Conservation (phyloP, 2,329 filamentous ascomycete genomes). For the Xylaria multiplex region DNA sequence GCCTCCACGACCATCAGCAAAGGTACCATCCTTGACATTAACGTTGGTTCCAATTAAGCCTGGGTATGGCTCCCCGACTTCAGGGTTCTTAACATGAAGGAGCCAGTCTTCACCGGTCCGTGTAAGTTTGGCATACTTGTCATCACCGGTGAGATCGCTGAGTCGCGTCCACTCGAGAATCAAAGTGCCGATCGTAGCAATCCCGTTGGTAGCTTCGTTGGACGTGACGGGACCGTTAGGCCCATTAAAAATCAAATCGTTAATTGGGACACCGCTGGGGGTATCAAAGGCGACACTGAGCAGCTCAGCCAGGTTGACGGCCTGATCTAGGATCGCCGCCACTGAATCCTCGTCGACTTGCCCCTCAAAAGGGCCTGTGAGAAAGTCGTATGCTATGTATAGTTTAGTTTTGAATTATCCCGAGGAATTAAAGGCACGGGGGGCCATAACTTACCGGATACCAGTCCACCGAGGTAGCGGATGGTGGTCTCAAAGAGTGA, state of each 20-base stretch:
- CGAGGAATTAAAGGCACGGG: conserved; percentile 18
- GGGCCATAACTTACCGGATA: conserved; percentile 66
- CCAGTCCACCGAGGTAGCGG: conserved; percentile 81
- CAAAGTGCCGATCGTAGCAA: conserved; percentile 81
- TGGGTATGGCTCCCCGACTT: conserved; percentile 75
- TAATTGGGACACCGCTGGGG: conserved; percentile 77
- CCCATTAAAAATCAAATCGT: conserved; percentile 63
- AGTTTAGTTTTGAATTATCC: conserved; percentile 29
- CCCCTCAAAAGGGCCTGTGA: conserved; percentile 71
- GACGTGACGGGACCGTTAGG: conserved; percentile 35
- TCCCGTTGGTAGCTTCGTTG: conserved; percentile 66
- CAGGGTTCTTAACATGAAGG: conserved; percentile 68
- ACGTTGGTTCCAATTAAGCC: conserved; percentile 78
- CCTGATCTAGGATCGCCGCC: conserved; percentile 71
- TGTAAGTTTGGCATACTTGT: conserved; percentile 71
- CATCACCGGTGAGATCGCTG: conserved; percentile 76
- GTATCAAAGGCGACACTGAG: conserved; percentile 84
- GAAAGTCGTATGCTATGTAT: conserved; percentile 70
- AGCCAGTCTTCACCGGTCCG: conserved; percentile 77
- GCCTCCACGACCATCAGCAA: conserved; percentile 73
- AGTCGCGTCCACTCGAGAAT: conserved; percentile 87
- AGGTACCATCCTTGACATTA: conserved; percentile 71
- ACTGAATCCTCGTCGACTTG: conserved; percentile 61
- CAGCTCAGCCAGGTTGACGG: conserved; percentile 74
- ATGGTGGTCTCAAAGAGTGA: conserved; percentile 93